Evolutionary conservation across 2,329 filamentous ascomycete species (phyloP).

Genomic region (Rachicladosporium sp.): DNA sequence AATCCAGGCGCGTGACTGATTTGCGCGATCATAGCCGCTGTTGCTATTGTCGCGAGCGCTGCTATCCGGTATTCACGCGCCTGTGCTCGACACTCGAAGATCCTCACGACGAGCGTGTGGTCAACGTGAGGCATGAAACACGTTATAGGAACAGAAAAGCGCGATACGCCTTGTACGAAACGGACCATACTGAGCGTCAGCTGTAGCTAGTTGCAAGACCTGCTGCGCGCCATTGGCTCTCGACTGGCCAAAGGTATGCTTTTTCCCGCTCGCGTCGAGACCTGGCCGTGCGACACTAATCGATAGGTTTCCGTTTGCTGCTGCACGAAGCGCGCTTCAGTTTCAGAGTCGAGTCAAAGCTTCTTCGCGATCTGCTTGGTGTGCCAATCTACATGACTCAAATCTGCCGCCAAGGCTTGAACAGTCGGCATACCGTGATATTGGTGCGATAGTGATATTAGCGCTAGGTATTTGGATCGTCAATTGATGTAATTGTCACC

Average conservation of each 20-base stretch:
- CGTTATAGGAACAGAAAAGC: background rate
- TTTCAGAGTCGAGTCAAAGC: no score
- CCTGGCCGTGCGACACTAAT: background rate
- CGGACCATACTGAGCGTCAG: background rate
- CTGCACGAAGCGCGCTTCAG: background rate
- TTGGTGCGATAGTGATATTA: background rate
- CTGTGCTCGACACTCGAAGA: slow-evolving; percentile 2
- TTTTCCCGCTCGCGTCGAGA: background rate
- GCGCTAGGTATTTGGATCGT: background rate
- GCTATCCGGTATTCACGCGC: slow-evolving; percentile 14
- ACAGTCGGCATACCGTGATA: background rate
- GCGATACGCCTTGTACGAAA: background rate
- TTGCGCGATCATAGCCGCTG: slow-evolving; percentile 3
- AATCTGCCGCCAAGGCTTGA: background rate
- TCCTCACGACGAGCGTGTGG: slow-evolving; percentile 5
- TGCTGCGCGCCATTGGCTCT: background rate
- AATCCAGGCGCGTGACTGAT: background rate
- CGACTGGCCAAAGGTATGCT: background rate
- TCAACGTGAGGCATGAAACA: slow-evolving; percentile 11
- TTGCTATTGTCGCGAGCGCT: slow-evolving; percentile 17
- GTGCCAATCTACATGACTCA: no score
- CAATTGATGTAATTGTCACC: background rate
- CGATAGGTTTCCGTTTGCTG: background rate
- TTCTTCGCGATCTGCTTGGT: no score
- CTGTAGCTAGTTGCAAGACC: background rate